These are phyloP conservation scores for Colletotrichum sp. DNA, from an alignment of 2,329 filamentous ascomycete species.

Conservation along the genomic window DNA sequence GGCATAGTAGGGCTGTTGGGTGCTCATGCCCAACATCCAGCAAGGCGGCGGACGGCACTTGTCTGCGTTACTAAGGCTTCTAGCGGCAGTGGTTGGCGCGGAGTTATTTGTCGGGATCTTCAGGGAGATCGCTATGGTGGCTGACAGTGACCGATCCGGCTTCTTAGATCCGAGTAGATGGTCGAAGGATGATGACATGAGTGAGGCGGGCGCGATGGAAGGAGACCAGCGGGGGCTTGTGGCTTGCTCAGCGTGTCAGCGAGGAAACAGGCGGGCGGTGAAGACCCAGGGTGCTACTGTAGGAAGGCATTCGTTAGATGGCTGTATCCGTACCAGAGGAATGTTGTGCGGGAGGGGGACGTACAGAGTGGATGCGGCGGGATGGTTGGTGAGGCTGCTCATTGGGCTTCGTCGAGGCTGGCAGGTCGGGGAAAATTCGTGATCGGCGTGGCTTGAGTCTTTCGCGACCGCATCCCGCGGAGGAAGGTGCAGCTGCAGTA, in stretches of 20 bases:
- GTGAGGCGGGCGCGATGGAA: neutral
- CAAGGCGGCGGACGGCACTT: neutral
- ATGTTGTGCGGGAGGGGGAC: neutral
- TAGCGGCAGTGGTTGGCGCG: neutral
- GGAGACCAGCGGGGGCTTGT: neutral
- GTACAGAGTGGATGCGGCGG: neutral
- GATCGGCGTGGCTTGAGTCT: conserved; percentile 1
- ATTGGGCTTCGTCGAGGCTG: conserved; percentile 2
- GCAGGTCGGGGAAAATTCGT: neutral
- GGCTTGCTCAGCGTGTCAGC: neutral
- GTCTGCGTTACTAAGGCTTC: neutral
- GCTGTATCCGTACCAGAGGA: neutral
- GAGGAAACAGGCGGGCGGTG: neutral
- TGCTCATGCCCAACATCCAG: neutral
- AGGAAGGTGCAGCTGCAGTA: neutral
- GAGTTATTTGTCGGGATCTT: neutral
- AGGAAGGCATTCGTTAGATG: neutral
- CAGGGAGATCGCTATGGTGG: neutral
- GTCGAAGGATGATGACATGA: neutral
- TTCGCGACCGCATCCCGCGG: neutral
- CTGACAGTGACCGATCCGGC: neutral
- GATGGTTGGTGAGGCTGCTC: conserved; percentile 4
- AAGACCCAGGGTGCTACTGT: neutral
- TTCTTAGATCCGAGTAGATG: neutral
- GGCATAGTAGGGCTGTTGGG: neutral